phyloP scores from a whole-genome alignment of 495 filamentous ascomycete genomes.

The Penicillium mononematosum region DNA sequence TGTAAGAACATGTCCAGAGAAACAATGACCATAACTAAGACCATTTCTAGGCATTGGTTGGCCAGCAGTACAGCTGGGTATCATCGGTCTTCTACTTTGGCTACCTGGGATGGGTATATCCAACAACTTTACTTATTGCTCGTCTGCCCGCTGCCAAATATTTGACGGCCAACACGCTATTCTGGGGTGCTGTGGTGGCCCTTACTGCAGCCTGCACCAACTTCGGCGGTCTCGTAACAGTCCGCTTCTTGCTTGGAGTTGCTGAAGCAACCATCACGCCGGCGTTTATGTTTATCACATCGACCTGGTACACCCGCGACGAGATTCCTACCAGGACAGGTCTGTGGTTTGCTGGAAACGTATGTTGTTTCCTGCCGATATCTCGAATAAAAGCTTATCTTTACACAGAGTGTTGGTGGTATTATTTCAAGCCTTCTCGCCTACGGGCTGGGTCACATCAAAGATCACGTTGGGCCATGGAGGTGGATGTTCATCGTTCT shows the following conservation, averaged over 20 bases:
- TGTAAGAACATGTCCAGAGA: constrained; percentile 14
- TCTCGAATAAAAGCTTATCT: not conserved
- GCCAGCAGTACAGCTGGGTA: constrained; percentile 59
- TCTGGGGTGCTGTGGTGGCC: constrained; percentile 59
- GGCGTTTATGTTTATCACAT: constrained; percentile 41
- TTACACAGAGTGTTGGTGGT: constrained; percentile 47
- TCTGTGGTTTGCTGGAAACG: constrained; percentile 59
- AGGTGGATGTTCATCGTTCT: constrained; percentile 53
- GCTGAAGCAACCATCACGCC: constrained; percentile 52
- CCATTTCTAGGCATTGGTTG: constrained; percentile 40
- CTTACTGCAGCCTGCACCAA: constrained; percentile 39
- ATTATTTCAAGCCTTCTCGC: constrained; percentile 56
- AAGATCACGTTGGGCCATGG: constrained; percentile 49
- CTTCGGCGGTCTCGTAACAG: constrained; percentile 34
- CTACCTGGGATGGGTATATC: constrained; percentile 39
- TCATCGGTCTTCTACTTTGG: constrained; percentile 64
- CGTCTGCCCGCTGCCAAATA: constrained; percentile 55
- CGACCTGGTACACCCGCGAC: constrained; percentile 53
- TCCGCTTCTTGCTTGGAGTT: constrained; percentile 52
- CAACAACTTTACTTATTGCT: constrained; percentile 52
- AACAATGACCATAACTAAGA: constrained; percentile 16
- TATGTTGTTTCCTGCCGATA: not conserved
- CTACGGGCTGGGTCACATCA: constrained; percentile 56
- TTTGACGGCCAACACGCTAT: constrained; percentile 51
- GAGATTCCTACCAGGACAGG: constrained; percentile 62